A percentile compares a stretch with the other conserved stretches of the same genome.
These are phyloP conservation scores for Teunomyces kruisii DNA, from an alignment of 805 yeast genomes.

Conservation along the genomic window DNA sequence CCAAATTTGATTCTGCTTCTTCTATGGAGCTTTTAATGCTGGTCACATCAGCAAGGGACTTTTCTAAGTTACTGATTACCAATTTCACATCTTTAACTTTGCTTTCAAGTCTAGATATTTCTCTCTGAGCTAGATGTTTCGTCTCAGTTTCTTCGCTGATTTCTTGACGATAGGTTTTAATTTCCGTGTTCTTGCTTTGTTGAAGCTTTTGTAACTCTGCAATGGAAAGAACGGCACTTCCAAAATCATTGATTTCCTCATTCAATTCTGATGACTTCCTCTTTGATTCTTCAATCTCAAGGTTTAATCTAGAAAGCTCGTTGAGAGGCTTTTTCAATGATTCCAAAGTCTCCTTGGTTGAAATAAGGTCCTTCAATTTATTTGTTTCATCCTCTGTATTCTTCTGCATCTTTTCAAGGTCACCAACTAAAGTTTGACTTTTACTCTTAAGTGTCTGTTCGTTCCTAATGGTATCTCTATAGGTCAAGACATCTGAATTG, in stretches of 20 bases:
- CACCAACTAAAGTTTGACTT: background rate
- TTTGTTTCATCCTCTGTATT: constrained; percentile 6
- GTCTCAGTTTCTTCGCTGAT: constrained; percentile 34
- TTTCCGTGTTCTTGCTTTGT: constrained; percentile 32
- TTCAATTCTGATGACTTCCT: constrained; percentile 25
- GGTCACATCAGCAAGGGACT: constrained; percentile 46
- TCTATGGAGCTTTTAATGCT: constrained; percentile 38
- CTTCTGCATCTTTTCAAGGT: background rate
- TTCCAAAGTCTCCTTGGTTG: constrained; percentile 8
- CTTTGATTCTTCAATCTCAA: constrained; percentile 27
- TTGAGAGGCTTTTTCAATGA: constrained; percentile 25
- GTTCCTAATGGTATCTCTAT: constrained; percentile 20
- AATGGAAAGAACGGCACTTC: constrained; percentile 34
- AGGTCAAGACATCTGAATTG: constrained; percentile 27
- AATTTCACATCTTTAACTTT: constrained; percentile 54
- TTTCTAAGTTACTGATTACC: constrained; percentile 52
- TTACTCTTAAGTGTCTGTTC: constrained; percentile 8
- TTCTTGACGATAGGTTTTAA: constrained; percentile 40
- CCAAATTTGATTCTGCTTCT: constrained; percentile 24
- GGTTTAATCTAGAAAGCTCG: constrained; percentile 34
- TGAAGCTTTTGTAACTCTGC: constrained; percentile 49
- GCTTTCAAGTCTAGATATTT: constrained; percentile 46
- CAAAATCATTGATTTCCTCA: constrained; percentile 38
- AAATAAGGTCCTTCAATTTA: constrained; percentile 3
- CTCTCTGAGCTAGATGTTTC: constrained; percentile 46